These are phyloP conservation scores for Aspergillus luchuensis DNA, from an alignment of 2,329 filamentous ascomycete species.

Conservation along the genomic window DNA sequence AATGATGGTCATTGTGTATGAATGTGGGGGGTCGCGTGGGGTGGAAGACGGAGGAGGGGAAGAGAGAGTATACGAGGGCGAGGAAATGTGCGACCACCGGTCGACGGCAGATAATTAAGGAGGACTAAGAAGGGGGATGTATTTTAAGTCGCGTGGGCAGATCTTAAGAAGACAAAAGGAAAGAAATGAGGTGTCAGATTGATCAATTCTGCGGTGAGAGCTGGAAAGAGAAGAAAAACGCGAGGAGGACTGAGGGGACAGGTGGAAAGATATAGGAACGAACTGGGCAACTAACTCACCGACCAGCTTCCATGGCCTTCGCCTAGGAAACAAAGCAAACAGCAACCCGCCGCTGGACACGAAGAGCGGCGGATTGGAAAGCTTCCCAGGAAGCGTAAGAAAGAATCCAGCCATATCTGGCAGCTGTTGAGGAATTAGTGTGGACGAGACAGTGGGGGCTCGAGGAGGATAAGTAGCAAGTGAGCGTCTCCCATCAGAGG, in stretches of 20 bases:
- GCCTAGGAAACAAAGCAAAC: background rate
- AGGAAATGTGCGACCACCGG: background rate
- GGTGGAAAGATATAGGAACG: no score
- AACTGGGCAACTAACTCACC: background rate
- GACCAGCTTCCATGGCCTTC: background rate
- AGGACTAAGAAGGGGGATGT: background rate
- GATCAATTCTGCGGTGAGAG: background rate
- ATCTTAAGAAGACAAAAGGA: background rate
- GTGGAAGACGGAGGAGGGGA: no score
- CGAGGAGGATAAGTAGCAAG: background rate
- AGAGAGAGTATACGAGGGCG: background rate
- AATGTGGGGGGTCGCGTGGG: background rate
- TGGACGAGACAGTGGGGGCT: background rate
- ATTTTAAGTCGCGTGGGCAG: background rate
- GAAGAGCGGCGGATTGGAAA: background rate
- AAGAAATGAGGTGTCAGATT: background rate
- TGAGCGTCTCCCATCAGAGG: background rate
- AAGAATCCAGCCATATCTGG: background rate
- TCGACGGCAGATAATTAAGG: background rate
- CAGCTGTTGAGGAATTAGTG: slow-evolving; percentile 1
- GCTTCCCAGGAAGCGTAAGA: background rate
- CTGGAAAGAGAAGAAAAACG: background rate
- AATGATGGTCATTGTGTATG: slow-evolving; percentile 61
- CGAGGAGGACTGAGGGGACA: background rate
- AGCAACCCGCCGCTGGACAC: background rate